These are phyloP conservation scores for Russula virescens DNA, from an alignment of 768 basidiomycete genomes.

Conservation along the genomic window DNA sequence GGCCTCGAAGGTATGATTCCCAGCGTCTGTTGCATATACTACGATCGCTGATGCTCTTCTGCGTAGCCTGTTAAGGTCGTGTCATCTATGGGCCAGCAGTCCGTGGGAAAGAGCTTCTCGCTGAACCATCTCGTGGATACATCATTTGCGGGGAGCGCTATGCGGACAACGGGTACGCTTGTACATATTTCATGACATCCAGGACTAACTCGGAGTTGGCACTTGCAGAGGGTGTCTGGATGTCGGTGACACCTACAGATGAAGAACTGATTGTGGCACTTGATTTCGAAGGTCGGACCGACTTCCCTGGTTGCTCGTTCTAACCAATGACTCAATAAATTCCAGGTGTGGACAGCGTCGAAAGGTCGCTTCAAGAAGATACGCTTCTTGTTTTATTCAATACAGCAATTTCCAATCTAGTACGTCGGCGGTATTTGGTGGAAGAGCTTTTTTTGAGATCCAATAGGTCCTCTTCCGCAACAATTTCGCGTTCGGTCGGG, in stretches of 20 bases:
- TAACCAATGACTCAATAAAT: not conserved
- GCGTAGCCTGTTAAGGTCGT: slow-evolving; percentile 55
- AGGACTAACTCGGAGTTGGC: not conserved
- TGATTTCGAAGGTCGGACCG: slow-evolving; percentile 52
- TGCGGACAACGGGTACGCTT: slow-evolving; percentile 46
- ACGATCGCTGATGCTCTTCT: not conserved
- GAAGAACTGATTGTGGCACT: slow-evolving; percentile 51
- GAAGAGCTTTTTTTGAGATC: not conserved
- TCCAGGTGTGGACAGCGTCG: slow-evolving; percentile 56
- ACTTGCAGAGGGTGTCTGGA: slow-evolving; percentile 51
- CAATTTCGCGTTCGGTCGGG: slow-evolving; percentile 58
- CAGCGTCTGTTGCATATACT: not conserved
- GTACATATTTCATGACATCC: not conserved
- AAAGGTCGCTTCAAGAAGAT: slow-evolving; percentile 59
- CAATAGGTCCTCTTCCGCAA: slow-evolving; percentile 56
- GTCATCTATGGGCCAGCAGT: slow-evolving; percentile 65
- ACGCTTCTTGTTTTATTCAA: slow-evolving; percentile 59
- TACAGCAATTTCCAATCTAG: slow-evolving; percentile 58
- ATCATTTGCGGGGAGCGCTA: slow-evolving; percentile 59
- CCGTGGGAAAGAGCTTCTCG: slow-evolving; percentile 54
- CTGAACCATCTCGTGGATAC: slow-evolving; percentile 58
- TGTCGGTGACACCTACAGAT: slow-evolving; percentile 58
- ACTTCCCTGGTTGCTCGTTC: not conserved
- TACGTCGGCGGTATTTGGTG: slow-evolving; percentile 23
- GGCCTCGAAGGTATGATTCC: slow-evolving; percentile 42